Percentiles rank a stretch among this genome's conserved stretches.
Evolutionary conservation across 106 monocot species (phyloP).

Genomic region (Amphibolis antarctica): DNA sequence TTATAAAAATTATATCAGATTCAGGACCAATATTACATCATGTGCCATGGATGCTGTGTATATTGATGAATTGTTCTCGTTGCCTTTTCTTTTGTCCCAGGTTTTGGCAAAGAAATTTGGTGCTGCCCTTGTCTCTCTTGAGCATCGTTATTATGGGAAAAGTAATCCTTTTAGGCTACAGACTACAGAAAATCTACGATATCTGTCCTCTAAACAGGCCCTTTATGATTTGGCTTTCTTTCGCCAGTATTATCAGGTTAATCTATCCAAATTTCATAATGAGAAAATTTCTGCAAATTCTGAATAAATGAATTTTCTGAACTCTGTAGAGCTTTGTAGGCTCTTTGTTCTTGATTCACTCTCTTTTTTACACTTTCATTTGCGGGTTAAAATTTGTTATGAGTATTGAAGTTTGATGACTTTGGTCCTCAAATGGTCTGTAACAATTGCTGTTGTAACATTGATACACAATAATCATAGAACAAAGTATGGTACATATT

Average conservation of each 20-base stretch:
- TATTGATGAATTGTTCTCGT: not conserved
- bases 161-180: slow-evolving; percentile 63
- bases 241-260: slow-evolving; percentile 87
- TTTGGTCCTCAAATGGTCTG: too few species aligned
- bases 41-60: not conserved
- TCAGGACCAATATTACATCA: not conserved
- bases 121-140: slow-evolving; percentile 81
- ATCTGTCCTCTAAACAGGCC: slow-evolving; percentile 93
- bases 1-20: not conserved
- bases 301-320: too few species aligned
- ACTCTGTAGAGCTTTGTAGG: too few species aligned
- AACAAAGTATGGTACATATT: too few species aligned
- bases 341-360: too few species aligned
- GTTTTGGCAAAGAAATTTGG: slow-evolving; percentile 92
- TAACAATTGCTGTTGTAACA: too few species aligned
- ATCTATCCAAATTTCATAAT: not conserved
- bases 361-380: too few species aligned
- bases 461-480: too few species aligned
- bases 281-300: too few species aligned
- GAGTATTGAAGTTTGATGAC: too few species aligned
- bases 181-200: slow-evolving; percentile 67
- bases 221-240: slow-evolving; percentile 95
- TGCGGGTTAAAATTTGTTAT: too few species aligned
- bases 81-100: slow-evolving; percentile 21
- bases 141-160: slow-evolving; percentile 97